phyloP scores from a whole-genome alignment of 2,329 filamentous ascomycete species.

The Pseudogymnoascus sp. region DNA sequence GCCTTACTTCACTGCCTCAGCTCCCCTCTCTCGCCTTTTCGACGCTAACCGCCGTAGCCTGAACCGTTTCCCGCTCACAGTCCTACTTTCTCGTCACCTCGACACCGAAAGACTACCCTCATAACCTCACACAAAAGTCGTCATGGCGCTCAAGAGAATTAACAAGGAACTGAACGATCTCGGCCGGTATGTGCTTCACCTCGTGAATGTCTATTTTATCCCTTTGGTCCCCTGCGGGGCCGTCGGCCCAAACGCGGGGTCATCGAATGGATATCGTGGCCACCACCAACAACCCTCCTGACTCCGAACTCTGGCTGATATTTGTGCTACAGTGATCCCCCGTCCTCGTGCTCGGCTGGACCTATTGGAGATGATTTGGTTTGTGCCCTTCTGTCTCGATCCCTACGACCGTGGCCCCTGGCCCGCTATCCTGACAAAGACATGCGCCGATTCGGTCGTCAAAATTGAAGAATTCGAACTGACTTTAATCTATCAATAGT shows the following conservation, averaged over 20 bases:
- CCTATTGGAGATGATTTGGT: slow-evolving; percentile 97
- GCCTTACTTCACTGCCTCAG: slow-evolving; percentile 4
- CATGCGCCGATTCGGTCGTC: slow-evolving; percentile 3
- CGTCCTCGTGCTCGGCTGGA: slow-evolving; percentile 96
- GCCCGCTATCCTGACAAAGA: background rate
- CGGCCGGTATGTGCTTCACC: slow-evolving; percentile 59
- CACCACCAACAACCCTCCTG: slow-evolving; percentile 14
- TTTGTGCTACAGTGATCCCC: slow-evolving; percentile 66
- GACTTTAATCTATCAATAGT: slow-evolving; percentile 46
- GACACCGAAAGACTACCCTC: slow-evolving; percentile 20
- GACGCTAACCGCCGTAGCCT: slow-evolving; percentile 10
- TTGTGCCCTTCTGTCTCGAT: slow-evolving; percentile 37
- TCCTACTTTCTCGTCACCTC: slow-evolving; percentile 28
- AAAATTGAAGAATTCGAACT: slow-evolving; percentile 21
- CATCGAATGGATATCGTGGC: slow-evolving; percentile 27
- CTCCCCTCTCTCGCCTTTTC: slow-evolving; percentile 8
- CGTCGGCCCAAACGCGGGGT: slow-evolving; percentile 24
- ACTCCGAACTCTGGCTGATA: slow-evolving; percentile 15
- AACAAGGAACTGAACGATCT: slow-evolving; percentile 90
- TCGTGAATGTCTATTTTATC: background rate
- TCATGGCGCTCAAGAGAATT: slow-evolving; percentile 86
- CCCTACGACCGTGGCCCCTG: background rate
- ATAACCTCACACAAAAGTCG: slow-evolving; percentile 19
- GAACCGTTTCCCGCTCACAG: slow-evolving; percentile 5
- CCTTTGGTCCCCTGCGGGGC: slow-evolving; percentile 19